Percentiles rank a stretch among this genome's conserved stretches.
These are phyloP conservation scores for Tarenaya hassleriana DNA, from an alignment of 345 rosid genomes.

Conservation along the genomic window DNA sequence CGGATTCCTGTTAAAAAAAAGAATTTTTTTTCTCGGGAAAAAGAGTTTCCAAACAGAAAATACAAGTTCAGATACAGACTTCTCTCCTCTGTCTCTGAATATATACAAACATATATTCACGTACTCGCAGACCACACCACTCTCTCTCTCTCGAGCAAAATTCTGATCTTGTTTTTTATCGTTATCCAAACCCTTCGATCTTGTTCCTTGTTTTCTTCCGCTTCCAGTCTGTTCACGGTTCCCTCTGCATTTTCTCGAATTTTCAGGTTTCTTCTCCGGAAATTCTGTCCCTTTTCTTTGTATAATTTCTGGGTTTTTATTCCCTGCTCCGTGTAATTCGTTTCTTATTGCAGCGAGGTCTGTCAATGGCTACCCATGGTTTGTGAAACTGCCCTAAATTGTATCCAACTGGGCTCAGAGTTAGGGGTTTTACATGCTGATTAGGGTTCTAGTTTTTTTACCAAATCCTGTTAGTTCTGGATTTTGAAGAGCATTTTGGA, in stretches of 20 bases:
- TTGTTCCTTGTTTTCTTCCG: slow-evolving; percentile 32
- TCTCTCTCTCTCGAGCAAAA: slow-evolving; percentile 34
- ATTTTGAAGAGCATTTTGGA: too few relatives aligned
- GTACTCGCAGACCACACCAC: slow-evolving; percentile 12
- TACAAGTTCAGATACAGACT: slow-evolving; percentile 17
- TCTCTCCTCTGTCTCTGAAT: slow-evolving; percentile 1
- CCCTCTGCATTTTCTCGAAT: slow-evolving; percentile 7
- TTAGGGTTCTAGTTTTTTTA: slow-evolving; percentile 16
- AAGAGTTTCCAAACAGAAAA: slow-evolving; percentile 9
- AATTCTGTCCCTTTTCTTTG: not conserved
- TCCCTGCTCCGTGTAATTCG: too few relatives aligned
- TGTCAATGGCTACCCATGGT: not conserved
- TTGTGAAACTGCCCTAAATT: not conserved
- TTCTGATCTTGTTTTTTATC: slow-evolving; percentile 48
- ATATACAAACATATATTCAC: slow-evolving; percentile 14
- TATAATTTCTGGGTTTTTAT: not conserved
- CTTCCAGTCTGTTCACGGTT: slow-evolving; percentile 10
- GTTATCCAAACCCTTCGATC: slow-evolving; percentile 32
- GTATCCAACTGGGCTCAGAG: not conserved
- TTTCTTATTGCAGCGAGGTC: not conserved
- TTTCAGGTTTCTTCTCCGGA: slow-evolving; percentile 25
- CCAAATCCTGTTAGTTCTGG: too few relatives aligned
- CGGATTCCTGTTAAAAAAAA: slow-evolving; percentile 18
- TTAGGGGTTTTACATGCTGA: slow-evolving; percentile 15
- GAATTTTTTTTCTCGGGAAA: not conserved